Conservation (phyloP, 345 rosid genomes). For the Syzygium aqueum region DNA sequence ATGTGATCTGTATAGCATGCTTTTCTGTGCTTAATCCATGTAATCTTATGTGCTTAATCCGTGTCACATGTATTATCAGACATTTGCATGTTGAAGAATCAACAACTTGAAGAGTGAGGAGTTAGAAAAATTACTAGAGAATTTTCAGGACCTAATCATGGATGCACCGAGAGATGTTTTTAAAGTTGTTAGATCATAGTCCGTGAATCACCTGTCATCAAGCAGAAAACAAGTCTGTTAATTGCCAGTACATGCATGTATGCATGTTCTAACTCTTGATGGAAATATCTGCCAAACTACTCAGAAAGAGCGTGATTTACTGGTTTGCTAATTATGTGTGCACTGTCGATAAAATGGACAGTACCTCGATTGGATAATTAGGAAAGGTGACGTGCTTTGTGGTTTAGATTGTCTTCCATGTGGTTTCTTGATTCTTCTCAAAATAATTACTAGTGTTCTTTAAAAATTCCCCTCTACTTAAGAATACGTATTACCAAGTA, state of each 20-base stretch:
- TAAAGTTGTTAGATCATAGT: too few relatives aligned
- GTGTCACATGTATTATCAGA: background rate
- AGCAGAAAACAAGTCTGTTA: background rate
- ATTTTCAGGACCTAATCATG: too few relatives aligned
- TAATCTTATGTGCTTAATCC: background rate
- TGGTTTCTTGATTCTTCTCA: background rate
- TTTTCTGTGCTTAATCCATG: background rate
- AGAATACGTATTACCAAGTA: fast-evolving
- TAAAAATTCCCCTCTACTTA: background rate
- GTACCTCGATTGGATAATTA: background rate
- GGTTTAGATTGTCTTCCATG: background rate
- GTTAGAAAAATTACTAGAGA: background rate
- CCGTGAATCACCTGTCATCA: background rate
- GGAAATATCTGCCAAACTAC: background rate
- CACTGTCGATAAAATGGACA: background rate
- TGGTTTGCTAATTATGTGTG: background rate
- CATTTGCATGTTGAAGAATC: background rate
- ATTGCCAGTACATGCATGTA: background rate
- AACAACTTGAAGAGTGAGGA: background rate
- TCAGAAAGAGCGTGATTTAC: background rate
- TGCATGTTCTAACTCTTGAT: background rate
- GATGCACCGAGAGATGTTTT: too few relatives aligned
- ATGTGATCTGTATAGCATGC: background rate
- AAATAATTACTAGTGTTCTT: background rate
- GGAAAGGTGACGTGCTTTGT: background rate